Evolutionary conservation across 2,329 filamentous ascomycete genomes (phyloP), one percentile per base, ranked within the genome.

Genomic region (Penicillium thymicola): DNA sequence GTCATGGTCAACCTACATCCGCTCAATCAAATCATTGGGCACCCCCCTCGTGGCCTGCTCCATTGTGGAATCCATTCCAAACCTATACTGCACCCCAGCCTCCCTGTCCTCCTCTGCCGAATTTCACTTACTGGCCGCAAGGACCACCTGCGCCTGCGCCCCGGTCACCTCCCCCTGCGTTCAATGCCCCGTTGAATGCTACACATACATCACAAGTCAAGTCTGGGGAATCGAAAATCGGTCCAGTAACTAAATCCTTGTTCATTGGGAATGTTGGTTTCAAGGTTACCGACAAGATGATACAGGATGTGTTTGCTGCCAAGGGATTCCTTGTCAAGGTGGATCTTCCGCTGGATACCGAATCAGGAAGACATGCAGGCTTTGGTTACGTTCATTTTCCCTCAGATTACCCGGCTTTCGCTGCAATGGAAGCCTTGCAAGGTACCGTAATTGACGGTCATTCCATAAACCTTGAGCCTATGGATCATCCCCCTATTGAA

Each of bases 221-320:
- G 42, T 6, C 55, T 8, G 34, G 38, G 4, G 27, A 37, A 23
- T 21, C 54, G 34, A 56, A 27, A 34, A 57, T 59, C 13, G 13
- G 14, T 18, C 34, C 55, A 42, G 54, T 30, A 30, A 59, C 61
- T n/a, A 65, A 61, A 34, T 67, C 63, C 9, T 60, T 77, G 28
- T 76, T 77, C 51, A 69, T 77, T 48, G 73, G 75, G 4, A 76
- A 76, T 54, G 61, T 77, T n/a, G 71, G 72, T 10, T 71, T 68
- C 53, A 66, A 68, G n/a, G 74, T 74, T 18, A 72, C 68, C 23
- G 70, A 72, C 48, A 65, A 63, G 43, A 71, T 68, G 48, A 68
- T 77, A 21, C 60, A 61, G 52, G 67, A 73, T 55, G 71, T 75
- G 9, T 74, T 77, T 57, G 65, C 68, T 38, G 69, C 71, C 3